Percentiles rank a stretch among this genome's conserved stretches.
phyloP scores from a whole-genome alignment of 257 asterid species.

The Gardenia jasminoides region DNA sequence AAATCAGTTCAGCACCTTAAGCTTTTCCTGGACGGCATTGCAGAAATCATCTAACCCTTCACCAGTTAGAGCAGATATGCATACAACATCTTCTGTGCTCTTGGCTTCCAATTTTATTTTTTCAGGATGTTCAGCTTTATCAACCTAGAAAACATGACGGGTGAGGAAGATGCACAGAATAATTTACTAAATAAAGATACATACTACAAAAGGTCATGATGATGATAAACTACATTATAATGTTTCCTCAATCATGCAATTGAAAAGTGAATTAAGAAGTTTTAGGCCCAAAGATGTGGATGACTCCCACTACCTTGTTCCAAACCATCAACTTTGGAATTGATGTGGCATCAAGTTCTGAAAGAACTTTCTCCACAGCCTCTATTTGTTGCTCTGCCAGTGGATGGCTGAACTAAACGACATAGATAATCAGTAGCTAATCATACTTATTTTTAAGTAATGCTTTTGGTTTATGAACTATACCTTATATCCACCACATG shows the following conservation, averaged over 20 bases:
- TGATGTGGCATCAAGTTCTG: slow-evolving; percentile 73
- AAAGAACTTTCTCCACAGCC: slow-evolving; percentile 93
- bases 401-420: slow-evolving; percentile 75
- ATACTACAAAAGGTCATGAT: not conserved
- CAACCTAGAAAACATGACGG: slow-evolving; percentile 50
- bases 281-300: not conserved
- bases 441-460: slow-evolving; percentile 10
- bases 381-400: slow-evolving; percentile 82
- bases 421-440: slow-evolving; percentile 35
- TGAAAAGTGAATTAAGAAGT: not conserved
- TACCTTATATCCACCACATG: slow-evolving; percentile 98
- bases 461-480: slow-evolving; percentile 10
- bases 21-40: slow-evolving; percentile 72
- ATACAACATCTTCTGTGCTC: slow-evolving; percentile 55
- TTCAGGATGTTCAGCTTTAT: slow-evolving; percentile 67
- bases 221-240: not conserved
- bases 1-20: slow-evolving; percentile 53
- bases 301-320: slow-evolving; percentile 68
- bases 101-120: slow-evolving; percentile 60
- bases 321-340: slow-evolving; percentile 83
- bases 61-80: slow-evolving; percentile 92
- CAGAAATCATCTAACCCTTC: slow-evolving; percentile 94
- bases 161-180: not conserved
- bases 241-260: not conserved
- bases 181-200: not conserved